Conservation (phyloP, 148 eudicot species). For the Vaccinium darrowii region DNA sequence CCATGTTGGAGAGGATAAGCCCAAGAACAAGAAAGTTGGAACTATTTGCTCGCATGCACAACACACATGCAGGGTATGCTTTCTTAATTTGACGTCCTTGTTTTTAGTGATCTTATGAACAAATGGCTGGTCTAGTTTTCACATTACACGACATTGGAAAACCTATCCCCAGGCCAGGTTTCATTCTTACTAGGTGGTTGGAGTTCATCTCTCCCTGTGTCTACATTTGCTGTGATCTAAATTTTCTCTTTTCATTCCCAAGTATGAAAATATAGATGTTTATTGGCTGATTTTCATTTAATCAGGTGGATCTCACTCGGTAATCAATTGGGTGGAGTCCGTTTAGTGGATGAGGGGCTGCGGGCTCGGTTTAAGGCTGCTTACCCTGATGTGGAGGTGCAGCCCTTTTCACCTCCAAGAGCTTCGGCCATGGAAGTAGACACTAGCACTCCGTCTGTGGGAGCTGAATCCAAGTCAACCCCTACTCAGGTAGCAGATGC, state of each 20-base stretch:
- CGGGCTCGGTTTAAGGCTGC: constrained; percentile 96
- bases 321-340: constrained; percentile 73
- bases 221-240: neutral
- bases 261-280: neutral
- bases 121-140: neutral
- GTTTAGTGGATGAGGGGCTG: constrained; percentile 83
- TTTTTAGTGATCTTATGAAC: neutral
- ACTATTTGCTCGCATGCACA: constrained; percentile 97
- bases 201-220: neutral
- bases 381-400: constrained; percentile 89
- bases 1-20: constrained; percentile 91
- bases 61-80: constrained; percentile 87
- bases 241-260: neutral
- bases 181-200: neutral
- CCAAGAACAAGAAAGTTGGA: constrained; percentile 94
- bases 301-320: constrained; percentile 90
- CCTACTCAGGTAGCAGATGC: constrained; percentile 36
- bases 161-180: neutral
- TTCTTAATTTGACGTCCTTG: constrained; percentile 6
- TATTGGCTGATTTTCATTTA: neutral
- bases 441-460: constrained; percentile 34
- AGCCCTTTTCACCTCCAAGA: constrained; percentile 90
- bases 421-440: constrained; percentile 76
- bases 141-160: neutral
- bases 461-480: constrained; percentile 39